Evolutionary conservation across 352 stramenopile species (phyloP), one percentile per base, ranked within the genome.

Genomic region (Blastocystis sp.): DNA sequence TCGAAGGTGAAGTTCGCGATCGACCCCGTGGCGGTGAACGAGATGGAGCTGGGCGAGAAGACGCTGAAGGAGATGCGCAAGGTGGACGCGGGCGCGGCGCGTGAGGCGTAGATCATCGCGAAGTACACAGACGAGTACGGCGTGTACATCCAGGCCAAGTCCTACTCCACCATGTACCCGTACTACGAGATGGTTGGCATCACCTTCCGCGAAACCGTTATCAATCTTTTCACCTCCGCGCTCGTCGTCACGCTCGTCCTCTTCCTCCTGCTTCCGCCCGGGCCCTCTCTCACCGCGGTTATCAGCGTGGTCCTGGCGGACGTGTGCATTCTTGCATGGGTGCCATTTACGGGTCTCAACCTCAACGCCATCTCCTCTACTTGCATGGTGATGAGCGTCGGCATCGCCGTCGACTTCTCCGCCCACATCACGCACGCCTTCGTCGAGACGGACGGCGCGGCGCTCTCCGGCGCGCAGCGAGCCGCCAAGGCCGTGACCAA

Each of bases 371-470:
- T 87, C 65, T 71, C 77, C 4, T 62, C 34, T n/a, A 87, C 59
- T 3, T 87, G 77, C 24, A 74, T 87, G 62, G 77, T 87, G 42
- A 77, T 87, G 65, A 87, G 62, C 42, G 77, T 89, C 3, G 87
- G 87, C 10, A 66, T 89, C 14, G 71, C 87, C 28, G 69, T 87
- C 24, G 87, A 89, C 40, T 89, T 89, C 74, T 66, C 59, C 45
- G 61, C 87, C 3, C 87, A 89, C 62, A 63, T 89, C n/a, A 89
- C 87, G 6, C 87, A 89, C 69, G 74, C 87, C 24, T 89, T 78
- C 65, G 48, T 89, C 43, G 54, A 89, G 40, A 74, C 69, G 40
- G 71, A 87, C 14, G 69, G 84, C 11, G 9, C 42, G 38, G 38
- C 17, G 2, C 48, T 59, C 59, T 68, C 71, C 10, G 71, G 71